Percentiles rank a stretch among this genome's conserved stretches.
Evolutionary conservation across 768 basidiomycete genomes (phyloP).

Genomic region (Pleurotus citrinopileatus): DNA sequence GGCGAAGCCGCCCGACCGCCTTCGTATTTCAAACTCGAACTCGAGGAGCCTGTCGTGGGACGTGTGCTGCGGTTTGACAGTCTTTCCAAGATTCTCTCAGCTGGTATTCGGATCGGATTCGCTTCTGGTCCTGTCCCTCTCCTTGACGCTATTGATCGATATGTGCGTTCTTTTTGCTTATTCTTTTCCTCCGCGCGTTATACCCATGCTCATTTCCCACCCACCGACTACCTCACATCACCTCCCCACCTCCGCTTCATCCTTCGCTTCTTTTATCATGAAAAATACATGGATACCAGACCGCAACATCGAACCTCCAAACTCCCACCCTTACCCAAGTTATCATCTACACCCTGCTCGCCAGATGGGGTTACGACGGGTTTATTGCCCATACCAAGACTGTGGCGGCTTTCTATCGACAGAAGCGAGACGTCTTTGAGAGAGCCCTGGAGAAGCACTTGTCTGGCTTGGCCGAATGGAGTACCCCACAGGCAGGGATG

Average conservation of each 20-base stretch:
- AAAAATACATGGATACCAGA: constrained; percentile 33
- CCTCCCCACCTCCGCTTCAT: neutral
- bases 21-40: constrained; percentile 83
- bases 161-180: constrained; percentile 41
- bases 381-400: constrained; percentile 65
- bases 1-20: constrained; percentile 59
- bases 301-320: constrained; percentile 66
- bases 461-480: constrained; percentile 74
- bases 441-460: constrained; percentile 72
- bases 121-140: constrained; percentile 71
- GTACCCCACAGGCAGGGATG: constrained; percentile 75
- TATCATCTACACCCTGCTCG: constrained; percentile 54
- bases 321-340: constrained; percentile 62
- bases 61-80: constrained; percentile 88
- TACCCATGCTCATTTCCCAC: constrained; percentile 7
- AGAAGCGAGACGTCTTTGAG: constrained; percentile 78
- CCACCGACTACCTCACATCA: constrained; percentile 6
- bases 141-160: constrained; percentile 64
- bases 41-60: constrained; percentile 61
- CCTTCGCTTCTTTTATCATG: neutral
- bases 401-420: constrained; percentile 73
- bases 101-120: constrained; percentile 81
- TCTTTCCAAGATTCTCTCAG: constrained; percentile 78
- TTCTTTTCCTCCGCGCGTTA: neutral
- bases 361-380: constrained; percentile 74